Evolutionary conservation across 257 asterid genomes (phyloP), one percentile per base, ranked within the genome.

Genomic region (Solanum okadae): DNA sequence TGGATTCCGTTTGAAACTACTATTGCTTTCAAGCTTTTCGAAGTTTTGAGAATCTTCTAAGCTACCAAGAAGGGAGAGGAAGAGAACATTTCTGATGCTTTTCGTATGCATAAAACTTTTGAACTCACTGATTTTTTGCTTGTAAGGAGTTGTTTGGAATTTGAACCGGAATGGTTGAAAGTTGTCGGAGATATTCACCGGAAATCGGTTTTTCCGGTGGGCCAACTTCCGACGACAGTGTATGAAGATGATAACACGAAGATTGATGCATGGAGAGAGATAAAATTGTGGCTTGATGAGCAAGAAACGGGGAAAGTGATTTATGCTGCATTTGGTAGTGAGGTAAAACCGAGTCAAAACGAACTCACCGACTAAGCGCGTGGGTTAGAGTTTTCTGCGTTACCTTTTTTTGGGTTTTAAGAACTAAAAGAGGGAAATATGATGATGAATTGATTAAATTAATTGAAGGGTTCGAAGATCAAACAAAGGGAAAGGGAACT

Each of bases 1-100:
- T 90, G 93, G 93, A 87, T 89, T 0, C 90, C 90, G 0, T 89
- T 92, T 75, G 86, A 92, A 16, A 72, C 94, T 2, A 89, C 68
- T 0, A 90, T 90, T 3, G 88, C 89, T 34, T 90, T 27, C 13
- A 88, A 77, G 25, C 63, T 87, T 27, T 86, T 72, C 15, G 94
- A 90, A 87, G 49, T 91, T 42, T 78, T 5, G 23, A 6, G n/a
- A 44, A 40, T 90, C 3, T 14, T 75, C 2, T 88, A 88, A 11
- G 63, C 84, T 78, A 7, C 84, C 14, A 78, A 42, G 15, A 1
- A 42, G 1, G 85, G 65, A 0, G 85, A 78, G 5, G 85, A 88
- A 27, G 83, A 63, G 0, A 87, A 87, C 18, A 82, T 89, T 37
- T 42, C 90, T 12, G 91, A 91, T 44, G 1, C 9, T 1, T 78